Evolutionary conservation across 2,329 filamentous ascomycete species (phyloP).

Genomic region (Trichoderma pleuroti): DNA sequence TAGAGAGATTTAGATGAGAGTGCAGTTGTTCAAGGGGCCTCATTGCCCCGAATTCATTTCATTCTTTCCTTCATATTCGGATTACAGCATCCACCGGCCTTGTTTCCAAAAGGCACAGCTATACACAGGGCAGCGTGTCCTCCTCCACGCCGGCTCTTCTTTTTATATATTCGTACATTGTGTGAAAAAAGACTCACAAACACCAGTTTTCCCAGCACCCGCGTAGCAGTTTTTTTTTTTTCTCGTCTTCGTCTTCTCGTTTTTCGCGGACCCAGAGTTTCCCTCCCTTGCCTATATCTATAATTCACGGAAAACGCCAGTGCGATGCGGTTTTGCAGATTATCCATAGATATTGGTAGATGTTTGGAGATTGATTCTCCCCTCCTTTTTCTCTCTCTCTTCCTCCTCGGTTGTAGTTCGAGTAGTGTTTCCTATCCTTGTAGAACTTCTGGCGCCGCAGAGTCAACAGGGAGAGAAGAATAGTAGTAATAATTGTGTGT

Average conservation of each 20-base stretch:
- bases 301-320: constrained; percentile 35
- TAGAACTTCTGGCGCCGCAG: background rate
- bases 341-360: constrained; percentile 20
- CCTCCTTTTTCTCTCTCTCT: background rate
- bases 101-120: constrained; percentile 5
- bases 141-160: background rate
- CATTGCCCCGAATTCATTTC: background rate
- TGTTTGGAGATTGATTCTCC: background rate
- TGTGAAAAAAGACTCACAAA: background rate
- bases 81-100: background rate
- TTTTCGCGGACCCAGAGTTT: background rate
- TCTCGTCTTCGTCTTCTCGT: background rate
- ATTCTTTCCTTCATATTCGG: background rate
- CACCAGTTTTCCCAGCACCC: background rate
- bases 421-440: background rate
- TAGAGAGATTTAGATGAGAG: background rate
- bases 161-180: constrained; percentile 12
- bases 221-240: background rate
- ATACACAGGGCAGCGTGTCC: constrained; percentile 5
- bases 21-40: background rate
- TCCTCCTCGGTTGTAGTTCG: constrained; percentile 20
- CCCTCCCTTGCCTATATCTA: constrained; percentile 24
- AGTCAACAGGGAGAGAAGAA: background rate
- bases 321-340: constrained; percentile 31
- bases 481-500: constrained; percentile 1